Evolutionary conservation across 805 yeast species (phyloP).

Genomic region (Candida manassasensis): DNA sequence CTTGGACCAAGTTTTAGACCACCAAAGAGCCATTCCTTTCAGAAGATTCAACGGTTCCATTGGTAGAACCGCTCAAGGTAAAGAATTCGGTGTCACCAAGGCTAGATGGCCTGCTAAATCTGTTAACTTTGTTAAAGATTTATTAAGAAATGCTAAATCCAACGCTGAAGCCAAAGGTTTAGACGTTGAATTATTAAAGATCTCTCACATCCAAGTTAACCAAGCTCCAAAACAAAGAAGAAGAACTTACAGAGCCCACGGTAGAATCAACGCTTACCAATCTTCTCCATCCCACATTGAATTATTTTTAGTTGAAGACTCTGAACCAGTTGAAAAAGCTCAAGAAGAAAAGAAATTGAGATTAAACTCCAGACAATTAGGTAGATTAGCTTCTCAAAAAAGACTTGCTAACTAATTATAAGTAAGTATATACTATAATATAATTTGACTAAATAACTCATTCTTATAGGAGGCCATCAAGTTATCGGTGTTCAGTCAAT

Average conservation of each 20-base stretch:
- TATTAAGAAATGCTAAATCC: constrained; percentile 95
- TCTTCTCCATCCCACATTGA: constrained; percentile 99
- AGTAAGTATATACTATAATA: constrained; percentile 1
- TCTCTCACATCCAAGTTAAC: constrained; percentile 99
- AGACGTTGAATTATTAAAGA: constrained; percentile 88
- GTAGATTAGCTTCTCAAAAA: constrained; percentile 85
- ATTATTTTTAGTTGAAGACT: constrained; percentile 92
- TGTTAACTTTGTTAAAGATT: constrained; percentile 90
- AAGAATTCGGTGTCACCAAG: constrained; percentile 99
- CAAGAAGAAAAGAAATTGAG: constrained; percentile 61
- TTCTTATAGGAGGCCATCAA: too few species aligned
- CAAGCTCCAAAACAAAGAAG: constrained; percentile 99
- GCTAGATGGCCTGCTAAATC: constrained; percentile 99
- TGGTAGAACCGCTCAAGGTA: constrained; percentile 99
- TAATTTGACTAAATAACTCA: constrained; percentile 1
- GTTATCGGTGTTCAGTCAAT: too few species aligned
- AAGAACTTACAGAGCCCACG: constrained; percentile 99
- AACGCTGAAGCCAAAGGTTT: constrained; percentile 99
- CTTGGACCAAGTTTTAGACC: constrained; percentile 94
- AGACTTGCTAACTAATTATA: constrained; percentile 39
- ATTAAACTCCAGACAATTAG: constrained; percentile 87
- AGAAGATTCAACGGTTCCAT: constrained; percentile 94
- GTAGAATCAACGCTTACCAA: constrained; percentile 99
- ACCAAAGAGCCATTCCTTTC: constrained; percentile 99
- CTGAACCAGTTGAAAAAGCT: constrained; percentile 91